Conservation (phyloP, 805 yeast species). For the Yarrowia keelungensis region DNA sequence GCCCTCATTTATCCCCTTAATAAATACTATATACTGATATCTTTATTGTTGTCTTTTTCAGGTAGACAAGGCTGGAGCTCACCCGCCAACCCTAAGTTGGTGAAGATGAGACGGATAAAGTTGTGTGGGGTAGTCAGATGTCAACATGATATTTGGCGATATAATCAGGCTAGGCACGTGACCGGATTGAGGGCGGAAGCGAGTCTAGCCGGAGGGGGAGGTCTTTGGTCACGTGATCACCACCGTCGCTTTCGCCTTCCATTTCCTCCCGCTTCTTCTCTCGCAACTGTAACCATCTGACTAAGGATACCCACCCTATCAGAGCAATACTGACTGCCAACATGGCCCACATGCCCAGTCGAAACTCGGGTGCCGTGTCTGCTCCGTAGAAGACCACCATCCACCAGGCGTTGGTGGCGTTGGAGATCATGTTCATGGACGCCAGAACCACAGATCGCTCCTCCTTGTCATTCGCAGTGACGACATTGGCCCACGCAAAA, state of each 20-base stretch:
- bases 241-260: background rate
- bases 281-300: slow-evolving; percentile 24
- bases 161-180: background rate
- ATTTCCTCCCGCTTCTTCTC: background rate
- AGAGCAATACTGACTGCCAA: slow-evolving; percentile 30
- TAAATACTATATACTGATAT: background rate
- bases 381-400: slow-evolving; percentile 56
- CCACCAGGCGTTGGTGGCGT: slow-evolving; percentile 57
- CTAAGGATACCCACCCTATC: slow-evolving; percentile 5
- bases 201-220: background rate
- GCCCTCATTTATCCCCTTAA: background rate
- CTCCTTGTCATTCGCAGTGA: slow-evolving; percentile 49
- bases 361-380: slow-evolving; percentile 53
- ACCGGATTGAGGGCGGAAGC: background rate
- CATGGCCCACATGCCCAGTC: slow-evolving; percentile 46
- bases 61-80: slow-evolving; percentile 8
- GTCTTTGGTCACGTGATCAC: background rate
- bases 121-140: slow-evolving; percentile 35
- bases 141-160: no score
- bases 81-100: slow-evolving; percentile 29
- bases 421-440: slow-evolving; percentile 52
- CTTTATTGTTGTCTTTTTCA: background rate
- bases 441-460: slow-evolving; percentile 51
- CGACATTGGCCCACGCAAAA: slow-evolving; percentile 55
- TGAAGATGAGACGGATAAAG: slow-evolving; percentile 8